phyloP scores from a whole-genome alignment of 2,329 filamentous ascomycete species.

The Fusarium papillatum region DNA sequence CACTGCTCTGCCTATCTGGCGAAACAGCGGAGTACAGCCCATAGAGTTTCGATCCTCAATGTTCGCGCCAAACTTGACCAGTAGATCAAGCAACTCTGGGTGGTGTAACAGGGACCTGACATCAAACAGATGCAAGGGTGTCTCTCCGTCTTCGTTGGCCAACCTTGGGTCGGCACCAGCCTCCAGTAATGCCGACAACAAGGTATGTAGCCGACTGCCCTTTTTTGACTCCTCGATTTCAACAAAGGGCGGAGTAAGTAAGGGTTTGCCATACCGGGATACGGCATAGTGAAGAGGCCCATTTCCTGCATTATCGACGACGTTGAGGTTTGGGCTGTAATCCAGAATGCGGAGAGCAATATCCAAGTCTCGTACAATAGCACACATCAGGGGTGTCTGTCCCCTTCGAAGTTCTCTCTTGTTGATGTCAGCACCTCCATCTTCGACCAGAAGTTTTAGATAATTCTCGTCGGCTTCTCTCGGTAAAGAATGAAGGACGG shows the following conservation, averaged over 20 bases:
- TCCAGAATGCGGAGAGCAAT: conserved; percentile 26
- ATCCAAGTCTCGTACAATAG: neutral
- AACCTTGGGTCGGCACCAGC: conserved; percentile 40
- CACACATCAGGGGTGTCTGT: conserved; percentile 37
- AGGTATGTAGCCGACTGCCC: neutral
- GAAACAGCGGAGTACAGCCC: conserved; percentile 24
- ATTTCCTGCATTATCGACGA: conserved; percentile 36
- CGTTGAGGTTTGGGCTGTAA: conserved; percentile 33
- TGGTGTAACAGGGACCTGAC: neutral
- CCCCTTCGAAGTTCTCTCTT: conserved; percentile 23
- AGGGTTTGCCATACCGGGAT: neutral
- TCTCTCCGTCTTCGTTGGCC: conserved; percentile 15
- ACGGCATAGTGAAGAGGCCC: conserved; percentile 34
- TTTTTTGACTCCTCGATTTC: neutral
- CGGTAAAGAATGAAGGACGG: conserved; percentile 33
- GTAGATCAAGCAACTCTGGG: neutral
- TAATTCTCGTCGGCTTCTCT: neutral
- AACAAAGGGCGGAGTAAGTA: neutral
- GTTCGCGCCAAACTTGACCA: conserved; percentile 16
- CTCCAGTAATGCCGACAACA: conserved; percentile 18
- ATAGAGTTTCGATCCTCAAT: conserved; percentile 17
- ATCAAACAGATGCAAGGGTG: conserved; percentile 27
- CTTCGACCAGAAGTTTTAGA: conserved; percentile 40
- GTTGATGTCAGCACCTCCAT: conserved; percentile 42
- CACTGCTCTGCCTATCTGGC: neutral